These are phyloP conservation scores for Brassica incana DNA, from an alignment of 345 rosid genomes.

Conservation along the genomic window DNA sequence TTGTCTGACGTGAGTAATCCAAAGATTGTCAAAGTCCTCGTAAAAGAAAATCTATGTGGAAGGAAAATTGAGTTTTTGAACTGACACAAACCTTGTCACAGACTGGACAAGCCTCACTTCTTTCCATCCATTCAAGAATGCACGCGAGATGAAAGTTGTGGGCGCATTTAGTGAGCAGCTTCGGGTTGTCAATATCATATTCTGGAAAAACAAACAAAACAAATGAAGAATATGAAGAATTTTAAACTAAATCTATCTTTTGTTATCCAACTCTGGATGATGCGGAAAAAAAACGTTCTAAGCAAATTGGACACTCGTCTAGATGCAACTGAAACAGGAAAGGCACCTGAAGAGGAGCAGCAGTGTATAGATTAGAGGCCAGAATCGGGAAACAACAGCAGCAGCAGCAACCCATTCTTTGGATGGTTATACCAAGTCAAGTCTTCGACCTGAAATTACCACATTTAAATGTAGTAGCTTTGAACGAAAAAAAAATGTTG, in stretches of 20 bases:
- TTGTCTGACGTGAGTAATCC: conserved; percentile 7
- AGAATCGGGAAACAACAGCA: conserved; percentile 12
- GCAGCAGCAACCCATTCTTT: too few relatives aligned
- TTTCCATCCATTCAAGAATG: conserved; percentile 80
- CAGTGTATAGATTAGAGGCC: conserved; percentile 55
- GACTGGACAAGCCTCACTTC: conserved; percentile 88
- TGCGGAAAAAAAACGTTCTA: conserved; percentile 61
- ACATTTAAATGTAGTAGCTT: too few relatives aligned
- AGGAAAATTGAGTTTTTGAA: background rate
- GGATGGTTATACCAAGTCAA: too few relatives aligned
- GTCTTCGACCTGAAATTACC: too few relatives aligned
- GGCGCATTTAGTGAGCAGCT: too few relatives aligned
- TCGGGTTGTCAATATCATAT: too few relatives aligned
- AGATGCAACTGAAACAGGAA: conserved; percentile 43
- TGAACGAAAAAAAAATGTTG: too few relatives aligned
- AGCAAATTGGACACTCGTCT: conserved; percentile 82
- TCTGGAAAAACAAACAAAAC: too few relatives aligned
- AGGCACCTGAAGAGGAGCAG: conserved; percentile 76
- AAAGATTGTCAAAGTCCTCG: conserved; percentile 14
- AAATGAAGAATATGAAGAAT: too few relatives aligned
- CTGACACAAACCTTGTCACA: conserved; percentile 73
- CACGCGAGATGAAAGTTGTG: too few relatives aligned
- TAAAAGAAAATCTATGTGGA: background rate
- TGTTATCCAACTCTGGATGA: too few relatives aligned
- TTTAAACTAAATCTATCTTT: too few relatives aligned